These are phyloP conservation scores for Fusarium redolens DNA, from an alignment of 2,329 filamentous ascomycete genomes.

Conservation along the genomic window DNA sequence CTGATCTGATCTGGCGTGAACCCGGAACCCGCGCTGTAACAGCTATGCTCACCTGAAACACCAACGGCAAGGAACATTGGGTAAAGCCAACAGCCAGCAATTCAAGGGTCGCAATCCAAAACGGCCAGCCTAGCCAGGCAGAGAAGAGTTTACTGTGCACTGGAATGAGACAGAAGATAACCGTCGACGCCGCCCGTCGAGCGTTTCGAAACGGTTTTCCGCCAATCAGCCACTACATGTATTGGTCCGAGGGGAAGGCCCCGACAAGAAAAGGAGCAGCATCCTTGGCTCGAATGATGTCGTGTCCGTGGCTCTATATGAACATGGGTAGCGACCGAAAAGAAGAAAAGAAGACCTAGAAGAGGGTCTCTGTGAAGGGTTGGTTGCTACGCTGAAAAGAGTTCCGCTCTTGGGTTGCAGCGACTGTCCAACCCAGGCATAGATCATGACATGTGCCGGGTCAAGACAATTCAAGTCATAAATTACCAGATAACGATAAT, in stretches of 20 bases:
- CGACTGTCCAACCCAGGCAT: slow-evolving; percentile 8
- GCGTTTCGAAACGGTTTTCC: slow-evolving; percentile 46
- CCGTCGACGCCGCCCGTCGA: slow-evolving; percentile 31
- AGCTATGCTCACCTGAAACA: slow-evolving; percentile 36
- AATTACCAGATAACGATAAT: neutral
- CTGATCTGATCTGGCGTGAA: slow-evolving; percentile 19
- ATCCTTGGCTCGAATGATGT: slow-evolving; percentile 37
- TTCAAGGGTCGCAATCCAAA: neutral
- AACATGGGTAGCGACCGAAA: slow-evolving; percentile 10
- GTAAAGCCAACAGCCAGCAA: neutral
- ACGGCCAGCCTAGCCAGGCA: neutral
- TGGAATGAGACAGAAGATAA: slow-evolving; percentile 5
- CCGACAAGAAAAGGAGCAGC: slow-evolving; percentile 13
- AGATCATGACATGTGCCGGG: slow-evolving; percentile 16
- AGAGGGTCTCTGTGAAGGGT: slow-evolving; percentile 8
- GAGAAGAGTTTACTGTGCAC: neutral
- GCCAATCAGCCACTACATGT: slow-evolving; percentile 35
- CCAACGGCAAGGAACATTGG: slow-evolving; percentile 15
- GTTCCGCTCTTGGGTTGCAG: neutral
- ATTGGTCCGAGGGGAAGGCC: slow-evolving; percentile 9
- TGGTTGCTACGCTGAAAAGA: neutral
- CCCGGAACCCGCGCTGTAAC: slow-evolving; percentile 31
- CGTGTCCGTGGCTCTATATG: slow-evolving; percentile 19
- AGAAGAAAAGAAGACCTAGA: slow-evolving; percentile 2
- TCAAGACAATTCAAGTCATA: neutral